A percentile compares a stretch with the other conserved stretches of the same genome.
phyloP scores from a whole-genome alignment of 495 filamentous ascomycete genomes.

The Emericellopsis terricola region DNA sequence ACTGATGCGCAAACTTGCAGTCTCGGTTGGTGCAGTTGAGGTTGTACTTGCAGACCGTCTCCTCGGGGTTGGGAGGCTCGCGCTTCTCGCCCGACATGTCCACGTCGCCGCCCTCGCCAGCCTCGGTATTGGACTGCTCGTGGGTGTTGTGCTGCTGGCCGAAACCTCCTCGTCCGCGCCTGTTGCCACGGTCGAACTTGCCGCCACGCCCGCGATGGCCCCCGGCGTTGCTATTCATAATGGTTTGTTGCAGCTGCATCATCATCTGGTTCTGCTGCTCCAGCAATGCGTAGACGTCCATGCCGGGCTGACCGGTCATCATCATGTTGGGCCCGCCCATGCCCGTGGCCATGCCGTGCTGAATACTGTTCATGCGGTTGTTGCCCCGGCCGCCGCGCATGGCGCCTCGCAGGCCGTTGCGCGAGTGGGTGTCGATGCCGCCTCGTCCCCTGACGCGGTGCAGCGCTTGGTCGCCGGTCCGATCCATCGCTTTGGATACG shows the following conservation, averaged over 20 bases:
- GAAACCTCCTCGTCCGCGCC: constrained; percentile 17
- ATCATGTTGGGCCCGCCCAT: constrained; percentile 33
- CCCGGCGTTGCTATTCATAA: constrained; percentile 32
- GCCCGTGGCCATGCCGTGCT: constrained; percentile 19
- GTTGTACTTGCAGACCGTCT: constrained; percentile 72
- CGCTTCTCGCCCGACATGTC: constrained; percentile 31
- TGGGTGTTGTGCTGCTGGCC: constrained; percentile 16
- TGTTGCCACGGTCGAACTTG: constrained; percentile 49
- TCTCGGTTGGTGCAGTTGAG: constrained; percentile 70
- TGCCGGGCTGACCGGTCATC: constrained; percentile 32
- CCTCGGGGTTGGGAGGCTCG: constrained; percentile 33
- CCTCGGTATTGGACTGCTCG: constrained; percentile 4
- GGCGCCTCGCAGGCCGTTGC: constrained; percentile 48
- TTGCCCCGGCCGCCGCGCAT: constrained; percentile 30
- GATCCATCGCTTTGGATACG: constrained; percentile 72
- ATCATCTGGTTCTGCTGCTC: constrained; percentile 86
- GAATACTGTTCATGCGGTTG: constrained; percentile 26
- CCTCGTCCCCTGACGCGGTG: constrained; percentile 63
- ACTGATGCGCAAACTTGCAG: constrained; percentile 88
- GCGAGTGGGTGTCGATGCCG: constrained; percentile 56
- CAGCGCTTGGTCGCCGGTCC: constrained; percentile 49
- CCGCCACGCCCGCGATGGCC: constrained; percentile 11
- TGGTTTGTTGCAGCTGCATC: constrained; percentile 39
- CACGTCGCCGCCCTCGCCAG: constrained; percentile 23
- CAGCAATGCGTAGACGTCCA: constrained; percentile 66